Percentiles rank a stretch among this genome's conserved stretches.
phyloP scores from a whole-genome alignment of 2,329 filamentous ascomycete species.

The Aspergillus quadricinctus region DNA sequence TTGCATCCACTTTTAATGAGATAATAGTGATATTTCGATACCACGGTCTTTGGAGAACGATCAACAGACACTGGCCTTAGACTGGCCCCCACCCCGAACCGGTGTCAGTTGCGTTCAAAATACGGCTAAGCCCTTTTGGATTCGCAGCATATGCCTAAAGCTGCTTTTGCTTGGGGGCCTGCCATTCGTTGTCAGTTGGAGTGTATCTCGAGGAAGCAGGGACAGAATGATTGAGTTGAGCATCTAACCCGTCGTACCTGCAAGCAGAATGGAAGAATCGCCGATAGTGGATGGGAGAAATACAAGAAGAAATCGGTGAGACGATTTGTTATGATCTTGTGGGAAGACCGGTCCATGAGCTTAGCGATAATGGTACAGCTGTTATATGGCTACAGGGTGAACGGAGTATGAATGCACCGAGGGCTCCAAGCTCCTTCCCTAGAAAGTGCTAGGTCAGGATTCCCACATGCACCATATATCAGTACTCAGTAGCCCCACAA shows the following conservation, averaged over 20 bases:
- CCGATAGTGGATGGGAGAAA: neutral
- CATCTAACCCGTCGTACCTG: neutral
- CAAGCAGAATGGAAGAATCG: neutral
- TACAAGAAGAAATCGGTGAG: neutral
- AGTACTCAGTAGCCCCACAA: neutral
- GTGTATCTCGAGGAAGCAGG: neutral
- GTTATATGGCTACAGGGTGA: too few relatives aligned
- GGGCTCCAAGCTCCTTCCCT: too few relatives aligned
- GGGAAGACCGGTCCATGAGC: neutral
- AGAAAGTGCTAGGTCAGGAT: neutral
- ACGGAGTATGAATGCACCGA: too few relatives aligned
- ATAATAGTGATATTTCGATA: neutral
- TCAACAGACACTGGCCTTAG: neutral
- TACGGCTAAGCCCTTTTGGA: conserved; percentile 12
- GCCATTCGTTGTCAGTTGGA: neutral
- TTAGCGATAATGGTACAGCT: too few relatives aligned
- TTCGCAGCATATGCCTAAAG: conserved; percentile 13
- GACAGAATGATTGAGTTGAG: neutral
- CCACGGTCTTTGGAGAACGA: neutral
- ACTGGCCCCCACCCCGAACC: conserved; percentile 9
- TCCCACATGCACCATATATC: too few relatives aligned
- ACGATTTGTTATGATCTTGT: neutral
- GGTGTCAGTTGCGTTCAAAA: conserved; percentile 7
- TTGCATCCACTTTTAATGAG: neutral
- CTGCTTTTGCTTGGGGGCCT: conserved; percentile 12